A percentile compares a stretch with the other conserved stretches of the same genome.
Conservation (phyloP, 2,329 filamentous ascomycete genomes). For the Didymosphaeria variabile region DNA sequence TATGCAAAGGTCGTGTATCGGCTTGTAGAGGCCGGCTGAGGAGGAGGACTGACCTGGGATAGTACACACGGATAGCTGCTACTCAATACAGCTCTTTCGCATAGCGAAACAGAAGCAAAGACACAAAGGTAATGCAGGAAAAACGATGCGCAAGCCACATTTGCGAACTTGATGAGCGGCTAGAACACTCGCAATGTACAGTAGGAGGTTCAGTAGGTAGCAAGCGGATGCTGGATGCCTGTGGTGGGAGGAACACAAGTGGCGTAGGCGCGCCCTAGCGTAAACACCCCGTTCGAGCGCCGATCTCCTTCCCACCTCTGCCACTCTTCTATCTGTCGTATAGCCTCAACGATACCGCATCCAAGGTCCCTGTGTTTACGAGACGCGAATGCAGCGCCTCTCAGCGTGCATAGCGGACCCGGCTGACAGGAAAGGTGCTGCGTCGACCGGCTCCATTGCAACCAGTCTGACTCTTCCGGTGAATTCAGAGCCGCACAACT, state of each 20-base stretch:
- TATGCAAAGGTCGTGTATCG: slow-evolving; percentile 10
- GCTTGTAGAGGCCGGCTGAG: slow-evolving; percentile 8
- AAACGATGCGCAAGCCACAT: slow-evolving; percentile 5
- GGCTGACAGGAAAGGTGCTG: slow-evolving; percentile 5
- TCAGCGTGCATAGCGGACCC: slow-evolving; percentile 18
- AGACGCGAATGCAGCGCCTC: slow-evolving; percentile 13
- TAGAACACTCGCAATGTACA: neutral
- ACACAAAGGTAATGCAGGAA: neutral
- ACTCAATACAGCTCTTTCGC: neutral
- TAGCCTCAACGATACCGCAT: slow-evolving; percentile 9
- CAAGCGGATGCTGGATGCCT: slow-evolving; percentile 3
- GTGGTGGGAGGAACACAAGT: slow-evolving; percentile 8
- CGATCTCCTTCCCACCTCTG: slow-evolving; percentile 2
- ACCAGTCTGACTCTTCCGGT: slow-evolving; percentile 16
- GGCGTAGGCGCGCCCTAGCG: slow-evolving; percentile 5
- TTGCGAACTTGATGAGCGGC: neutral
- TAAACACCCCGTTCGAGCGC: slow-evolving; percentile 18
- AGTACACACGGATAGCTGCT: slow-evolving; percentile 15
- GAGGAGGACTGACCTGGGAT: slow-evolving; percentile 1
- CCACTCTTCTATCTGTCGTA: slow-evolving; percentile 10
- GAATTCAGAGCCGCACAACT: slow-evolving; percentile 14
- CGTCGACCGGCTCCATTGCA: slow-evolving; percentile 14
- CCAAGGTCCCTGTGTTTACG: slow-evolving; percentile 5
- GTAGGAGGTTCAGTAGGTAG: neutral
- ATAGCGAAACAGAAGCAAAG: slow-evolving; percentile 1